These are phyloP conservation scores for Phytopythium ostracodes DNA, from an alignment of 352 stramenopile species.

Conservation along the genomic window DNA sequence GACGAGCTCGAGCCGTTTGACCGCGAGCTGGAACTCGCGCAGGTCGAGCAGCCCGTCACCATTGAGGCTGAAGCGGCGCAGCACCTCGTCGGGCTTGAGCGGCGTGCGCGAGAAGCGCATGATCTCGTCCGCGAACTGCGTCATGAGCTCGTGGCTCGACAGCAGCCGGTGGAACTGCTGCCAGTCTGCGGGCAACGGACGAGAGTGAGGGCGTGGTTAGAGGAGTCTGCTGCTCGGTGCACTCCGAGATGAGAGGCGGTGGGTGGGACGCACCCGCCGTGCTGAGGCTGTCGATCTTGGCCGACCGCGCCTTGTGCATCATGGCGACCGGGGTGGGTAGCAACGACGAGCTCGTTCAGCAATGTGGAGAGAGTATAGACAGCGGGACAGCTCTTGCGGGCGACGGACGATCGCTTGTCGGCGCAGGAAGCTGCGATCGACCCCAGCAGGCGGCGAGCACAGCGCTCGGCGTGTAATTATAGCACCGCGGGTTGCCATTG, in stretches of 20 bases:
- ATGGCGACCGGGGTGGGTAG: constrained; percentile 1
- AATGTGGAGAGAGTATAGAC: background rate
- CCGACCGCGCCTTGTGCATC: constrained; percentile 52
- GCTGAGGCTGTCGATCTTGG: constrained; percentile 80
- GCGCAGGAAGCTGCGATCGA: background rate
- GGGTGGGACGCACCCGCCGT: constrained; percentile 32
- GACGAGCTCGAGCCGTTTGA: constrained; percentile 68
- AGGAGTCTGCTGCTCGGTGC: background rate
- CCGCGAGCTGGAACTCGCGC: constrained; percentile 67
- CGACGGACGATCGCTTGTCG: background rate
- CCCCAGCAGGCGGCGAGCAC: background rate
- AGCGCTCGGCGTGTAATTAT: background rate
- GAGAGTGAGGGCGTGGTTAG: background rate
- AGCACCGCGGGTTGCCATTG: background rate
- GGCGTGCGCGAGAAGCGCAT: constrained; percentile 50
- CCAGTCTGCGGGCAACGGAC: constrained; percentile 30
- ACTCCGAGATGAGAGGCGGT: too few species aligned
- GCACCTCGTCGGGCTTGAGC: constrained; percentile 65
- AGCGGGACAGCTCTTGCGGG: background rate
- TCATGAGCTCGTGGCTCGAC: constrained; percentile 44
- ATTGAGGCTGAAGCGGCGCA: constrained; percentile 74
- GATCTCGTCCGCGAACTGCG: constrained; percentile 60
- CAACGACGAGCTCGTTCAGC: background rate
- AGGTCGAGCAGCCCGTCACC: constrained; percentile 69
- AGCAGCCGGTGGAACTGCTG: constrained; percentile 68